Percentiles rank a stretch among this genome's conserved stretches.
phyloP scores from a whole-genome alignment of 2,329 filamentous ascomycete genomes.

The Apiospora aurea region DNA sequence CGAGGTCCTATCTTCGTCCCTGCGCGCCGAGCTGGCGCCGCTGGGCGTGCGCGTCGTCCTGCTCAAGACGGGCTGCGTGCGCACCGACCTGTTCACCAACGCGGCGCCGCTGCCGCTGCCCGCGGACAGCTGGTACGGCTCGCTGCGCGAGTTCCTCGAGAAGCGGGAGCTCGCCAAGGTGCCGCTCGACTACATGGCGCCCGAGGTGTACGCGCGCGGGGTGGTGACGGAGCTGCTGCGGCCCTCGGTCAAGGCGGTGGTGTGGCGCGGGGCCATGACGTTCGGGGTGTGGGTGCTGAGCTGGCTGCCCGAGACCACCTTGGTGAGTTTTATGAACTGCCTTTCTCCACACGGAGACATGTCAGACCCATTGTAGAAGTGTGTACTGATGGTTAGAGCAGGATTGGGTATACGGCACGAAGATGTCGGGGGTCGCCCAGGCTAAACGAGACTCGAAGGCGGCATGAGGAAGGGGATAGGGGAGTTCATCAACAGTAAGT shows the following conservation, averaged over 20 bases:
- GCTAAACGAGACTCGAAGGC: neutral
- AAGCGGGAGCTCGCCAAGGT: neutral
- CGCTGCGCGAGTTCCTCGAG: neutral
- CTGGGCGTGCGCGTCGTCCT: slow-evolving; percentile 37
- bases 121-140: slow-evolving; percentile 34
- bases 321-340: no score
- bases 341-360: no score
- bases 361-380: no score
- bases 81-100: slow-evolving; percentile 33
- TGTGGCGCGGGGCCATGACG: slow-evolving; percentile 35
- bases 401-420: neutral
- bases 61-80: slow-evolving; percentile 36
- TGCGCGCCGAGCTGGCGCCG: slow-evolving; percentile 37
- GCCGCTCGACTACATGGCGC: neutral
- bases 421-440: neutral
- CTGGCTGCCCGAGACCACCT: slow-evolving; percentile 30
- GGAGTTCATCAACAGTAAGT: no score
- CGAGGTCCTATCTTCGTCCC: slow-evolving; percentile 32
- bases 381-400: neutral
- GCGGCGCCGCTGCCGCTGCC: slow-evolving; percentile 33
- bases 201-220: slow-evolving; percentile 7
- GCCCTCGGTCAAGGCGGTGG: slow-evolving; percentile 31
- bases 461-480: no score
- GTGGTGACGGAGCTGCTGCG: neutral
- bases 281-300: slow-evolving; percentile 36